These are phyloP conservation scores for Lepidopterella palustris DNA, from an alignment of 495 filamentous ascomycete genomes.

Conservation along the genomic window DNA sequence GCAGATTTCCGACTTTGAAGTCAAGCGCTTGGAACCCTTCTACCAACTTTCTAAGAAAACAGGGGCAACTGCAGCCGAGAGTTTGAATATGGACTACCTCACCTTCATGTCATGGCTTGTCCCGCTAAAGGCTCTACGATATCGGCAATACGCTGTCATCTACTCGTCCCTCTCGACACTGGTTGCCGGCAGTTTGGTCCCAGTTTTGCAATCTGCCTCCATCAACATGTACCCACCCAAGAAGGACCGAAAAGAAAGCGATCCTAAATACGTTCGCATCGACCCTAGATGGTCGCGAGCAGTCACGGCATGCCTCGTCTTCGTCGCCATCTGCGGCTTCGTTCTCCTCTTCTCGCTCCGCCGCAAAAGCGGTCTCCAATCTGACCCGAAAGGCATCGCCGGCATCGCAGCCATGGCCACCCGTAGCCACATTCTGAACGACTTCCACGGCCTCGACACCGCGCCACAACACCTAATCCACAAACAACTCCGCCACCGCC, in stretches of 20 bases:
- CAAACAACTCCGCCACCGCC: conserved; percentile 52
- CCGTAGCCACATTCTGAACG: conserved; percentile 62
- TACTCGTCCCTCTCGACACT: conserved; percentile 55
- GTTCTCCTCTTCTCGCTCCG: conserved; percentile 51
- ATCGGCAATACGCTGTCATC: conserved; percentile 59
- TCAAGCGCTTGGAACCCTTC: conserved; percentile 66
- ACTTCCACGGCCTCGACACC: conserved; percentile 66
- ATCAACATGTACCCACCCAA: conserved; percentile 46
- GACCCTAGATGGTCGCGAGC: conserved; percentile 54
- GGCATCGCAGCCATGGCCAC: conserved; percentile 70
- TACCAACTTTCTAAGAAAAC: conserved; percentile 61
- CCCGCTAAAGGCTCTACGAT: conserved; percentile 53
- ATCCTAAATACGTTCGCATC: conserved; percentile 45
- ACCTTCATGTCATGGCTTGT: conserved; percentile 57
- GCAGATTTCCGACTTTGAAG: conserved; percentile 68
- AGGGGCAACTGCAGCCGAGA: conserved; percentile 59
- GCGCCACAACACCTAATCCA: conserved; percentile 60
- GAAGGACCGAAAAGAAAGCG: conserved; percentile 12
- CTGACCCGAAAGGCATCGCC: conserved; percentile 66
- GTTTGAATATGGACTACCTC: conserved; percentile 67
- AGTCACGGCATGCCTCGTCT: conserved; percentile 44
- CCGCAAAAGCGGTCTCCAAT: conserved; percentile 56
- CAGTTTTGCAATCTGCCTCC: conserved; percentile 54
- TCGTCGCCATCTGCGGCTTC: conserved; percentile 50
- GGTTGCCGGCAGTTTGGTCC: conserved; percentile 56